Conservation (phyloP, 2,329 filamentous ascomycete genomes). For the Talaromyces atroroseus region DNA sequence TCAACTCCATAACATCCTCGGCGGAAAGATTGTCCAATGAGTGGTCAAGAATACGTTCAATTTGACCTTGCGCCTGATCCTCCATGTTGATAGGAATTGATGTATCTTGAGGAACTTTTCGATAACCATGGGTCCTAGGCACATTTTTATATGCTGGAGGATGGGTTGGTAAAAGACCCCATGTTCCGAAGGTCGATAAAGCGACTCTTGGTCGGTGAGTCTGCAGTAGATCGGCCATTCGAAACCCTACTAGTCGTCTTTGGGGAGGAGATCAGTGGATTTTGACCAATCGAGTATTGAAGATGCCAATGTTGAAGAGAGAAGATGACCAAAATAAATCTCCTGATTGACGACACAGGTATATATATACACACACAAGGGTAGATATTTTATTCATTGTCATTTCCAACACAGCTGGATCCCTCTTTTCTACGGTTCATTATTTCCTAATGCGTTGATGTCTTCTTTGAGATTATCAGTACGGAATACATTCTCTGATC, state of each 20-base stretch:
- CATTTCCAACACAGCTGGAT: neutral
- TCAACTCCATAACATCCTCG: neutral
- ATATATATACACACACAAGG: constrained; percentile 4
- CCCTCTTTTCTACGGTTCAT: constrained; percentile 1
- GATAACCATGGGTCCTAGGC: neutral
- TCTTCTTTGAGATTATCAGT: neutral
- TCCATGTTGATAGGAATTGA: neutral
- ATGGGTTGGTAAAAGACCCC: neutral
- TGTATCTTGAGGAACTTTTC: constrained; percentile 1
- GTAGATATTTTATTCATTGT: constrained; percentile 9
- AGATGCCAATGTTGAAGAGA: neutral
- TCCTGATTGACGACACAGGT: constrained; percentile 1
- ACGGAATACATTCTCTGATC: neutral
- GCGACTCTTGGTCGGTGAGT: neutral
- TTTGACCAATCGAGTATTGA: neutral
- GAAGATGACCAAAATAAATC: constrained; percentile 1
- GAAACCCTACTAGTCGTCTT: neutral
- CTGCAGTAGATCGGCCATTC: constrained; percentile 2
- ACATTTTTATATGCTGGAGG: constrained; percentile 9
- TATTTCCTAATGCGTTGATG: constrained; percentile 9
- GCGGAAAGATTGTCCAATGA: constrained; percentile 4
- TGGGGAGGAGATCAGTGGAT: neutral
- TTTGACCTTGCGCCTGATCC: constrained; percentile 3
- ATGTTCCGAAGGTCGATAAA: neutral
- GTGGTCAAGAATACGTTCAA: constrained; percentile 1